Evolutionary conservation across 129 eudicot genomes (phyloP).

Genomic region (Oenanthe sinensis): DNA sequence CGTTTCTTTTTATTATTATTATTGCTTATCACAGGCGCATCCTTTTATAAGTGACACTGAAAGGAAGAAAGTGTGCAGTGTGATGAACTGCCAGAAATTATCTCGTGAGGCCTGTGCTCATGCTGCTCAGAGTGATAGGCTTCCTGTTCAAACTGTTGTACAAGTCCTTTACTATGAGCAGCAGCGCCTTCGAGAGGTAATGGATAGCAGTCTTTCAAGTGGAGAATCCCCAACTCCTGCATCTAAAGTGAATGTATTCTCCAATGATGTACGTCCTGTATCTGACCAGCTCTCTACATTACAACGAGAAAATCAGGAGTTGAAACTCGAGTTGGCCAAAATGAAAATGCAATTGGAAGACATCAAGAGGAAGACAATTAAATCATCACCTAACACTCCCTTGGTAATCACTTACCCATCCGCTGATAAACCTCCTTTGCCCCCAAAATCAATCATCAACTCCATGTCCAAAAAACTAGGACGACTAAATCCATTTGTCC

Average conservation of each 20-base stretch:
- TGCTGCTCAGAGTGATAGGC: constrained; percentile 53
- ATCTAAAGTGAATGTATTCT: constrained; percentile 15
- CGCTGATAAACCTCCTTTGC: constrained; percentile 59
- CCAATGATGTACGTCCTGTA: constrained; percentile 21
- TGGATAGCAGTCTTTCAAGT: constrained; percentile 30
- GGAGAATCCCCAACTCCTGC: constrained; percentile 29
- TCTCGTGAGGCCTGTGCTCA: constrained; percentile 59
- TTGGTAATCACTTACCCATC: constrained; percentile 24
- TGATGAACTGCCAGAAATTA: constrained; percentile 59
- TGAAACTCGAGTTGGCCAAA: constrained; percentile 69
- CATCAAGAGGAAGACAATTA: constrained; percentile 28
- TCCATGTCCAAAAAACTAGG: constrained; percentile 68
- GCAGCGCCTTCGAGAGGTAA: constrained; percentile 57
- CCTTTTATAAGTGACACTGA: constrained; percentile 45
- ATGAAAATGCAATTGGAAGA: constrained; percentile 63
- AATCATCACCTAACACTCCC: constrained; percentile 23
- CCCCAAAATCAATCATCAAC: constrained; percentile 63
- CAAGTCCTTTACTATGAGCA: constrained; percentile 71
- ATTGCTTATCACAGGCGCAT: constrained; percentile 33
- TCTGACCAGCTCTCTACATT: constrained; percentile 40
- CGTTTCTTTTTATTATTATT: neutral
- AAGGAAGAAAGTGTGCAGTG: constrained; percentile 50
- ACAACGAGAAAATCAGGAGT: constrained; percentile 71
- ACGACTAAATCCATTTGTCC: constrained; percentile 32
- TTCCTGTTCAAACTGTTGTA: constrained; percentile 54